Percentiles rank a stretch among this genome's conserved stretches.
These are phyloP conservation scores for Luffa acutangula DNA, from an alignment of 306 rosid genomes.

Conservation along the genomic window DNA sequence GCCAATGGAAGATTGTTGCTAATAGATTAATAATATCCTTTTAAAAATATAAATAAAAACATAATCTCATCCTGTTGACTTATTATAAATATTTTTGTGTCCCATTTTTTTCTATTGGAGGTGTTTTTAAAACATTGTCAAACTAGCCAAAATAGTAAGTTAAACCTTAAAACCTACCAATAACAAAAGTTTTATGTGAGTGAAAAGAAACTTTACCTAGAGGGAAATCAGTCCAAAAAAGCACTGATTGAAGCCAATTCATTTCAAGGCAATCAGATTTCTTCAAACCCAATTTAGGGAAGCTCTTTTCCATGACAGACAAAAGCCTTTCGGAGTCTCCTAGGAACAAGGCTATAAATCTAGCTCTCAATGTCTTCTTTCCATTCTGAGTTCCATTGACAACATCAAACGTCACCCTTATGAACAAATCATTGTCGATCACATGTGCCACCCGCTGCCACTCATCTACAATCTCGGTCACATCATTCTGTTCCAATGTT, in stretches of 20 bases:
- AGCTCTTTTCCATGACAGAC: conserved; percentile 23
- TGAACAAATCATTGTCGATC: conserved; percentile 32
- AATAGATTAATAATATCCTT: too few relatives aligned
- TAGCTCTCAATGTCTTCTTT: conserved; percentile 28
- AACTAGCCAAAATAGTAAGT: not conserved
- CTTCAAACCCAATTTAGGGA: conserved; percentile 41
- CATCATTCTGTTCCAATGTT: conserved; percentile 35
- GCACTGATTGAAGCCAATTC: conserved; percentile 37
- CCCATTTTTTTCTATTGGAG: too few relatives aligned
- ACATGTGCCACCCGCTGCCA: conserved; percentile 42
- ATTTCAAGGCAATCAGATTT: conserved; percentile 35
- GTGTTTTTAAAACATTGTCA: not conserved
- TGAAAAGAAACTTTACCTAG: not conserved
- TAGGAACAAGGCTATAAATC: conserved; percentile 28
- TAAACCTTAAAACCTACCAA: not conserved
- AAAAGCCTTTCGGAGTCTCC: conserved; percentile 37
- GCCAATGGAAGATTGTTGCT: too few relatives aligned
- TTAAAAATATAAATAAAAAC: not conserved
- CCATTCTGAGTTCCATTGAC: conserved; percentile 12
- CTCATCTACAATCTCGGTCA: conserved; percentile 23
- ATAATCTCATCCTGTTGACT: not conserved
- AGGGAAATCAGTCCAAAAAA: conserved; percentile 29
- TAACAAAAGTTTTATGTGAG: not conserved
- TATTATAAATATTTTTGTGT: too few relatives aligned
- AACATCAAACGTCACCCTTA: conserved; percentile 37